A percentile compares a stretch with the other conserved stretches of the same genome.
These are phyloP conservation scores for Ceratocystis cubensis DNA, from an alignment of 2,329 filamentous ascomycete species.

Conservation along the genomic window DNA sequence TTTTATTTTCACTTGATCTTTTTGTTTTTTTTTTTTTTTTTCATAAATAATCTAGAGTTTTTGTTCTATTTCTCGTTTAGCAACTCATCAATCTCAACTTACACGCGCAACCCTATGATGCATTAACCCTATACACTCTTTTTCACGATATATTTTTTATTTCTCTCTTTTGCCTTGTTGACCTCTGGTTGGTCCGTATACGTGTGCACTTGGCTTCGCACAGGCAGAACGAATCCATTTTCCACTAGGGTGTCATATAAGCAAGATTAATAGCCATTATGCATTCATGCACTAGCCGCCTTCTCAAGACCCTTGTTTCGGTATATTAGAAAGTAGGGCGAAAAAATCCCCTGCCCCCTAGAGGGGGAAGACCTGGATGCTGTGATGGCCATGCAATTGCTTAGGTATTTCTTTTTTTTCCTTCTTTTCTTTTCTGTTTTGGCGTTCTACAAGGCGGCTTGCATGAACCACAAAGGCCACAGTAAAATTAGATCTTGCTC, in stretches of 20 bases:
- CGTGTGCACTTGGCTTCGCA: not conserved
- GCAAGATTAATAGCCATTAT: slow-evolving; percentile 11
- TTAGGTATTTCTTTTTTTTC: no score
- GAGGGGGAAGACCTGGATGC: not conserved
- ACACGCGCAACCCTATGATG: not conserved
- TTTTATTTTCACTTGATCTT: not conserved
- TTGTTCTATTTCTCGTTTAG: not conserved
- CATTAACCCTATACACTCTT: not conserved
- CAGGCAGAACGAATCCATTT: not conserved
- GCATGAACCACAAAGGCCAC: slow-evolving; percentile 2
- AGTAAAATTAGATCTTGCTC: not conserved
- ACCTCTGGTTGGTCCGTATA: not conserved
- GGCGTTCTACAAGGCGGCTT: not conserved
- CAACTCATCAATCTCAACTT: not conserved
- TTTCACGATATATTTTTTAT: not conserved
- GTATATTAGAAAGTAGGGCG: not conserved
- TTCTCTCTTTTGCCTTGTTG: not conserved
- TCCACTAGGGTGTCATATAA: slow-evolving; percentile 3
- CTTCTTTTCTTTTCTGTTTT: no score
- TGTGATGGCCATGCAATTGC: no score
- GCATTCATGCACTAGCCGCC: slow-evolving; percentile 13
- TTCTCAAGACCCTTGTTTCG: slow-evolving; percentile 1
- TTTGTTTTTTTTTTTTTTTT: not conserved
- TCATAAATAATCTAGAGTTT: not conserved
- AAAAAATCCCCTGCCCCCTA: not conserved